Evolutionary conservation across 1,139 yeast species (phyloP).

Genomic region (Candida sanyaensis): DNA sequence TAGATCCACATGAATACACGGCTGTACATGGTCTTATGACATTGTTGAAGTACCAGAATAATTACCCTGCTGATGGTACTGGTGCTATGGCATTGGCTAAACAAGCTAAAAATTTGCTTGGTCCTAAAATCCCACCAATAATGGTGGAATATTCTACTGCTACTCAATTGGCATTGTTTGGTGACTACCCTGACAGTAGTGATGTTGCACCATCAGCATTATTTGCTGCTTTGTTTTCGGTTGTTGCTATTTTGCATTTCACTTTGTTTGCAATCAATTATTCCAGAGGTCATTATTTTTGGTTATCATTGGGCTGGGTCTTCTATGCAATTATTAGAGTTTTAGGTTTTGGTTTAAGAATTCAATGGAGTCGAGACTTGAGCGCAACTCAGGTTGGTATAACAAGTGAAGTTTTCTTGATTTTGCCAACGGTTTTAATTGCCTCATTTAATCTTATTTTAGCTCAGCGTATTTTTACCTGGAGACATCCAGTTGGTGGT

Average conservation of each 20-base stretch:
- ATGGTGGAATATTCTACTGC: constrained; percentile 37
- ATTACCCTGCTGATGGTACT: constrained; percentile 54
- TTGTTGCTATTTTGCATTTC: constrained; percentile 51
- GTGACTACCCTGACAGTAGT: constrained; percentile 57
- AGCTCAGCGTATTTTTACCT: constrained; percentile 77
- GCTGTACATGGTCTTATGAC: constrained; percentile 35
- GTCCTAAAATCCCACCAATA: constrained; percentile 33
- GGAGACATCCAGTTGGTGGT: constrained; percentile 83
- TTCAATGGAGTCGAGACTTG: constrained; percentile 57
- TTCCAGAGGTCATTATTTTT: constrained; percentile 65
- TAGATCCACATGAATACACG: constrained; percentile 15
- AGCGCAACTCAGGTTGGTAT: constrained; percentile 53
- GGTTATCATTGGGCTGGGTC: constrained; percentile 56
- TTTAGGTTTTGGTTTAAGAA: constrained; percentile 63
- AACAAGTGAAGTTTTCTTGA: constrained; percentile 58
- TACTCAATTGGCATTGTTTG: constrained; percentile 58
- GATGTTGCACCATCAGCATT: constrained; percentile 67
- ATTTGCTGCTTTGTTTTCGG: constrained; percentile 55
- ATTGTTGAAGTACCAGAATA: constrained; percentile 28
- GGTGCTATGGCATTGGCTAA: constrained; percentile 41
- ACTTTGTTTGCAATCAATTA: constrained; percentile 52
- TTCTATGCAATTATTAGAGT: constrained; percentile 54
- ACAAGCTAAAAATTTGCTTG: constrained; percentile 26
- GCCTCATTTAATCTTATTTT: constrained; percentile 63
- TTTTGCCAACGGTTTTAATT: constrained; percentile 57